phyloP scores from a whole-genome alignment of 108 stramenopile species.

The Ochromonas danica region DNA sequence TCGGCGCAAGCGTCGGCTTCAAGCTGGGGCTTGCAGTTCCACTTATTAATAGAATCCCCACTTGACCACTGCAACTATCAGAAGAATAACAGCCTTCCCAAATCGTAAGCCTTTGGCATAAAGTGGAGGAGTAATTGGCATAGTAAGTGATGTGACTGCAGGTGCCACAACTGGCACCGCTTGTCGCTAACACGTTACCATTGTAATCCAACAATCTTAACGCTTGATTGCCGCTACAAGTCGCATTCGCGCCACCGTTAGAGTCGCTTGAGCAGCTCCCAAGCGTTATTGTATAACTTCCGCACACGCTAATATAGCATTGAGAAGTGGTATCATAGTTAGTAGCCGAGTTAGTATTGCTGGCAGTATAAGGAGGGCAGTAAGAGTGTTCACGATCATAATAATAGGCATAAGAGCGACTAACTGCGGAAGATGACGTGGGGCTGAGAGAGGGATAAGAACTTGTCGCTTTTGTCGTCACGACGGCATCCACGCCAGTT shows the following conservation, averaged over 20 bases:
- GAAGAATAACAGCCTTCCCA: conserved; percentile 1
- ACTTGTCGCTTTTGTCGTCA: too few relatives aligned
- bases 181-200: background rate
- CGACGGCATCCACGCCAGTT: too few relatives aligned
- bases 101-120: background rate
- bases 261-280: conserved; percentile 1
- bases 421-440: too few relatives aligned
- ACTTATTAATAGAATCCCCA: too few relatives aligned
- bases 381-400: too few relatives aligned
- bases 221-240: background rate
- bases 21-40: too few relatives aligned
- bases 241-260: background rate
- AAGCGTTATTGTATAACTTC: background rate
- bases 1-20: too few relatives aligned
- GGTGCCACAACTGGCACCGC: background rate
- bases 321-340: background rate
- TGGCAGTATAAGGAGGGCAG: background rate
- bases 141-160: background rate
- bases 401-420: too few relatives aligned
- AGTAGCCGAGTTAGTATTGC: background rate
- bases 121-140: background rate
- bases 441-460: too few relatives aligned
- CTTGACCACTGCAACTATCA: too few relatives aligned
- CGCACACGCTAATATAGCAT: background rate
- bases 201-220: background rate